Base-by-base conservation (phyloP, 208 protist genomes). In the Vickermania ingenoplastis region DNA sequence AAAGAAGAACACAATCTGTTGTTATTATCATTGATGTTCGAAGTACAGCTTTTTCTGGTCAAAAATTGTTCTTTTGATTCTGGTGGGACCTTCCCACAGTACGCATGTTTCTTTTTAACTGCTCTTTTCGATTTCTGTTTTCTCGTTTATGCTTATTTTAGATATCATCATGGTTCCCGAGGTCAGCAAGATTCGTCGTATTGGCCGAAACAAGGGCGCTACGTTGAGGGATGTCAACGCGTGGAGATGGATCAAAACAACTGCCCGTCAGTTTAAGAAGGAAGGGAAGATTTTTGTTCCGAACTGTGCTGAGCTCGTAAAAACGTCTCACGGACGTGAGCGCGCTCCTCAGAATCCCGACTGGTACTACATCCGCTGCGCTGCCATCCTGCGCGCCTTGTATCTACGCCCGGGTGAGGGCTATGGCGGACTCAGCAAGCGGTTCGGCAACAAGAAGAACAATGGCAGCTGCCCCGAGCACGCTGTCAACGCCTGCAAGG, bases 301-400 rank as follows among this genome's bases (percentile, higher is more conserved):
- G 62, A 87, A 95, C 75, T 98, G 96, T 83, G 87, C 91, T 53
- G 97, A 99, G 71, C 81, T 98, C 75, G 89, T 97, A 59, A 99
- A 99, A 85, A 97, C 95, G 57, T 97, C 86, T 51, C 76, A 83
- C 68, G 82, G 87, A 69, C 97, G 97, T 81, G 96, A 99, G 78
- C 87, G 97, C 56, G 87, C 94, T 63, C 97, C 97, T 57, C 85
- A 91, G 73, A 96, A 99, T 83, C 81, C 90, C 60, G 97, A 99
- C 86, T 99, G 97, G 97, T 99, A 97, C 81, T 99, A 97, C 87
- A 85, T 98, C 75, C 95, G 96, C 68, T 88, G 81, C 70, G 97
- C 97, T 56, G 88, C 97, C 52, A 86, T 99, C 27, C 95, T 98
- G 57, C 96, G 97, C 78, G 91, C 94, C 66, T 78, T 99, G 61